Evolutionary conservation across 345 rosid species (phyloP).

Genomic region (Garcia nutans): DNA sequence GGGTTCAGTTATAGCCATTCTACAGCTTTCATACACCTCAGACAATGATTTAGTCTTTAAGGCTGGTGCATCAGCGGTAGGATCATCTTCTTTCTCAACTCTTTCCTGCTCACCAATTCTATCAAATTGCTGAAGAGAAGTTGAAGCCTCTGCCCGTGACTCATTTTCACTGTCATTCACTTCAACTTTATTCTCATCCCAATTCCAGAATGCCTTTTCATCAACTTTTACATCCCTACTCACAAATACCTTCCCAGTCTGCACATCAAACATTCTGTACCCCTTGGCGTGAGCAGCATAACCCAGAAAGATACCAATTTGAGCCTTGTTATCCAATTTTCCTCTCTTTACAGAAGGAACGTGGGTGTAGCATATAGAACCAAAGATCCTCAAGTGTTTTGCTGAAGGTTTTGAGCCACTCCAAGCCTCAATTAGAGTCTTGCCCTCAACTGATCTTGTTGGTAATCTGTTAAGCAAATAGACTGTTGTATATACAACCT

Average conservation of each 20-base stretch:
- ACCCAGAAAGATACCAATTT: background rate
- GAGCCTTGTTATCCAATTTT: background rate
- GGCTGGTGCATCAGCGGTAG: background rate
- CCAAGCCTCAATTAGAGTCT: constrained; percentile 9
- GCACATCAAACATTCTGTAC: background rate
- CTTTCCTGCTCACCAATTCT: background rate
- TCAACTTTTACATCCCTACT: background rate
- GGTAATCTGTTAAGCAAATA: background rate
- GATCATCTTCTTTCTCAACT: background rate
- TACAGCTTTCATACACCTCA: background rate
- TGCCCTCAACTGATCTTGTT: background rate
- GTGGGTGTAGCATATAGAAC: background rate
- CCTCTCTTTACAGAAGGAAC: background rate
- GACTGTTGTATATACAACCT: background rate
- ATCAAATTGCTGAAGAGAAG: background rate
- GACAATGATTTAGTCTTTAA: background rate
- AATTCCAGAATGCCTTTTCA: background rate
- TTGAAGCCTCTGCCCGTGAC: background rate
- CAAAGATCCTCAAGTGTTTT: background rate
- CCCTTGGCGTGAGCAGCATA: background rate
- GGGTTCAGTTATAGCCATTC: background rate
- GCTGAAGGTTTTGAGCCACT: background rate
- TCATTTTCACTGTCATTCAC: no score
- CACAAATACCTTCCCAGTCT: background rate
- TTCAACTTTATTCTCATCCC: background rate